Evolutionary conservation across 768 basidiomycete genomes (phyloP).

Genomic region (Kwoniella botswanensis): DNA sequence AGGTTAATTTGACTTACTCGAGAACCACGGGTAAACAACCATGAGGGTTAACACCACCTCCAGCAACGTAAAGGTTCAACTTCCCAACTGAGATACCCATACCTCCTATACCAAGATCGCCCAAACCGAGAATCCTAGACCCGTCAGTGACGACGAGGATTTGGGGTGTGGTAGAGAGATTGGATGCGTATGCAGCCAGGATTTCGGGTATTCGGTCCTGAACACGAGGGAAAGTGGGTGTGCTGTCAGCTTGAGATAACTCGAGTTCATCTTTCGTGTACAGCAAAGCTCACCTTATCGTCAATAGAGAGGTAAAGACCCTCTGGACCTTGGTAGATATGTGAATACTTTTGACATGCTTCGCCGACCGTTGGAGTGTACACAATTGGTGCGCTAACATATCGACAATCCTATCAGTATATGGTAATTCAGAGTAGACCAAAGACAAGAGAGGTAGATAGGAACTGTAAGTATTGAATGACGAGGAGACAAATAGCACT

Average conservation of each 20-base stretch:
- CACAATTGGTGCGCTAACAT: slow-evolving; percentile 73
- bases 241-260: background rate
- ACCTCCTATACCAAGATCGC: slow-evolving; percentile 60
- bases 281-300: slow-evolving; percentile 70
- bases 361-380: slow-evolving; percentile 94
- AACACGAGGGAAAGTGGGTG: background rate
- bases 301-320: slow-evolving; percentile 69
- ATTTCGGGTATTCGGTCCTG: slow-evolving; percentile 44
- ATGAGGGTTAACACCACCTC: slow-evolving; percentile 68
- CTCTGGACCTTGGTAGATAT: slow-evolving; percentile 67
- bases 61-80: slow-evolving; percentile 84
- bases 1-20: slow-evolving; percentile 40
- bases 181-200: slow-evolving; percentile 38
- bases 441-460: background rate
- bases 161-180: slow-evolving; percentile 60
- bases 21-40: slow-evolving; percentile 50
- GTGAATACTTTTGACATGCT: slow-evolving; percentile 81
- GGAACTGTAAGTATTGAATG: background rate
- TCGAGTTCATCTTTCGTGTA: background rate
- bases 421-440: background rate
- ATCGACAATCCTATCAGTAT: background rate
- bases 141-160: slow-evolving; percentile 94
- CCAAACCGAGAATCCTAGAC: slow-evolving; percentile 87
- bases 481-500: slow-evolving; percentile 31
- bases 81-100: slow-evolving; percentile 80